Evolutionary conservation across 2,329 filamentous ascomycete genomes (phyloP).

Genomic region (Ophiocordyceps camponoti-saundersi): DNA sequence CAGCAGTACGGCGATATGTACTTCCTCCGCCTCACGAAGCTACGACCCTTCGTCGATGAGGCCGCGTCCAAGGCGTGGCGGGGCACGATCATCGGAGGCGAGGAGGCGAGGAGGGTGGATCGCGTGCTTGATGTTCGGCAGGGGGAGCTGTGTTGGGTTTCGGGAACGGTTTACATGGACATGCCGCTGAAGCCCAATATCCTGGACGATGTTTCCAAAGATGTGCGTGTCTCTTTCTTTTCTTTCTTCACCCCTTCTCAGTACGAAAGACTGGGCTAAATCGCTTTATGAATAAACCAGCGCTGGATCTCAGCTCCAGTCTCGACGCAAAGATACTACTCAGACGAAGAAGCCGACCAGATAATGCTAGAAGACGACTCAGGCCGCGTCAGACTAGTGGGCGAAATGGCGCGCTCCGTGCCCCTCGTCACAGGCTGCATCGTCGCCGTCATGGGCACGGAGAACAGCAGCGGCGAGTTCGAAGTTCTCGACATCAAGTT

Average conservation of each 20-base stretch:
- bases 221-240: constrained; percentile 33
- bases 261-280: not conserved
- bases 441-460: constrained; percentile 84
- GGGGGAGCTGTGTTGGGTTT: constrained; percentile 88
- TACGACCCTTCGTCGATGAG: constrained; percentile 69
- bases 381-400: constrained; percentile 66
- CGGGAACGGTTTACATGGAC: constrained; percentile 92
- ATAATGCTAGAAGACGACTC: constrained; percentile 94
- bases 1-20: constrained; percentile 98
- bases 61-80: constrained; percentile 63
- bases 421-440: constrained; percentile 85
- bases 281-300: constrained; percentile 21
- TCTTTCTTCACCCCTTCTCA: not conserved
- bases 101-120: constrained; percentile 60
- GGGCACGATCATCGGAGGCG: constrained; percentile 59
- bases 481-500: constrained; percentile 83
- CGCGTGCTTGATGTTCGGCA: constrained; percentile 90
- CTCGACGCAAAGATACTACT: constrained; percentile 59
- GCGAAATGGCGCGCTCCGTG: constrained; percentile 47
- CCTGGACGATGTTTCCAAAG: constrained; percentile 84
- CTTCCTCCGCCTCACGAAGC: constrained; percentile 72
- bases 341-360: constrained; percentile 40
- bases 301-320: constrained; percentile 80
- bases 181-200: constrained; percentile 94
- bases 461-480: constrained; percentile 82